Evolutionary conservation across 1,284 basidiomycete genomes (phyloP), one percentile per base, ranked within the genome.

Genomic region (Salmacisia buchloeana): DNA sequence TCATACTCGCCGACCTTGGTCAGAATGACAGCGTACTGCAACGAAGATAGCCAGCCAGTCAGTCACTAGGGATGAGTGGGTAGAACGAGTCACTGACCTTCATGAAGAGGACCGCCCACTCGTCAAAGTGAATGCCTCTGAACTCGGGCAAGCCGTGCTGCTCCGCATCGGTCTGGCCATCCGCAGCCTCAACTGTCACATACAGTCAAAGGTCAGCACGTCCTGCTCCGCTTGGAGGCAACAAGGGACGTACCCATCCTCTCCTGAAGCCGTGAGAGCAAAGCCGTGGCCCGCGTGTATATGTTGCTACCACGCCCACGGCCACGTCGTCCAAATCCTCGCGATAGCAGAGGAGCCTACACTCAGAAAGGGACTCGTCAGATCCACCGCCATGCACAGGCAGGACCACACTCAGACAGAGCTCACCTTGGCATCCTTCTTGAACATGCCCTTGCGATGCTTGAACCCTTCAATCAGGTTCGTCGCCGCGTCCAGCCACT

Each of bases 71-170:
- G 21, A 41, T 10, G 36, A 52, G 29, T 36, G 25, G n/a, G 13
- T 21, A 25, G 10, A 36, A 25, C n/a, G 1, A 12, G n/a, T 1
- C 27, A 67, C 83, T 65, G 60, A 91, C 92, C 83, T 92, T 89
- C 83, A 94, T 86, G 71, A 93, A 88, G 23, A 97, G 77, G 2
- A 84, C 83, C 58, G 94, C 80, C 94, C 94, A 97, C 59, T 90
- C 87, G 63, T 90, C 88, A 69, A 92, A 90, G 1, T 83, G 83
- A n/a, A 96, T 83, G 0, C 90, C 89, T 5, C 93, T 87, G 79
- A 94, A 97, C 1, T 69, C 49, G 18, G 62, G 49, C 66, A 61
- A 49, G 33, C 67, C 66, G 23, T 68, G 56, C 58, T 71, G 68
- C 29, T 66, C 65, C 15, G 54, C 34, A 60, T 61, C 2, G 41